Conservation (phyloP, 1,284 basidiomycete species). For the Amylostereum chailletii region DNA sequence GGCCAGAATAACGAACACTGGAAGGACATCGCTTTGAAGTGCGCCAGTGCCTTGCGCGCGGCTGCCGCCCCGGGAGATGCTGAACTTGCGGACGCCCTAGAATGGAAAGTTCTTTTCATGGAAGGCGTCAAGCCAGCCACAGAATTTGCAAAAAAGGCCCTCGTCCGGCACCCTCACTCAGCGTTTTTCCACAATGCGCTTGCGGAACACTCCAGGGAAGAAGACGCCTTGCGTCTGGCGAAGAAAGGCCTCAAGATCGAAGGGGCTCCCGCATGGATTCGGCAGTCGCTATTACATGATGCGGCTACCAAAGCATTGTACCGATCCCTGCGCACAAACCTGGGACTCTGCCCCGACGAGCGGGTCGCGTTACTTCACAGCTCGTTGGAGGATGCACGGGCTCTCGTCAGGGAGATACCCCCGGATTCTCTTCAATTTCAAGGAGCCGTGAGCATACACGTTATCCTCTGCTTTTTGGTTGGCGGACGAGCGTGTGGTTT, state of each 20-base stretch:
- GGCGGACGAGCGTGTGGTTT: not conserved
- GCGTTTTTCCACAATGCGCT: no score
- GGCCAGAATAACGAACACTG: not conserved
- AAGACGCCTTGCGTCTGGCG: not conserved
- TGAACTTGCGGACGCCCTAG: no score
- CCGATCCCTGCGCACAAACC: not conserved
- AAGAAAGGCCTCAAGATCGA: not conserved
- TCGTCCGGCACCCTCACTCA: no score
- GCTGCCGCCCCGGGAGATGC: not conserved
- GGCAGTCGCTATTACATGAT: not conserved
- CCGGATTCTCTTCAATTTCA: not conserved
- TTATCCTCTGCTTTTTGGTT: not conserved
- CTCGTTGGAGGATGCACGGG: not conserved
- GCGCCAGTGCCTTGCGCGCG: not conserved
- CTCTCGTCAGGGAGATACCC: not conserved
- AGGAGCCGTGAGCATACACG: not conserved
- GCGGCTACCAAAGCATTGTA: not conserved
- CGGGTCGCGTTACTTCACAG: not conserved
- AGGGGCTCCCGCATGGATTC: not conserved
- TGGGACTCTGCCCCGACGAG: not conserved
- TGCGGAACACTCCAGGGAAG: no score
- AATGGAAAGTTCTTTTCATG: no score
- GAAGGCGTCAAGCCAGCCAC: no score
- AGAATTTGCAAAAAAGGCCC: no score
- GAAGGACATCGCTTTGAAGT: not conserved